phyloP scores from a whole-genome alignment of 805 yeast species.

The Candida bentonensis region DNA sequence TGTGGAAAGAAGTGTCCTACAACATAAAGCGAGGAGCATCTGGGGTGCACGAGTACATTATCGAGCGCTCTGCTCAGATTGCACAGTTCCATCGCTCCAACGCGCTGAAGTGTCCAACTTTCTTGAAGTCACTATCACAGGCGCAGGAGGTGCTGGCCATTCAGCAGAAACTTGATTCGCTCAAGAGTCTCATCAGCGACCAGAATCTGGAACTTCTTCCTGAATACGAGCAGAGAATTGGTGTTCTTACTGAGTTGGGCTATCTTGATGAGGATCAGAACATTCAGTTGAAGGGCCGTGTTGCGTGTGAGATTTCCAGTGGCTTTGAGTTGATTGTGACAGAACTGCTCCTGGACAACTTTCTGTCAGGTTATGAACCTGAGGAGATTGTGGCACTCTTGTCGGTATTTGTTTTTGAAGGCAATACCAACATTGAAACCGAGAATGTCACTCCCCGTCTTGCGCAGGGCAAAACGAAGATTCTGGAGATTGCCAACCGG shows the following conservation, averaged over 20 bases:
- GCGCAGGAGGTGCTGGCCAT: background rate
- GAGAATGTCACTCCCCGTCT: constrained; percentile 58
- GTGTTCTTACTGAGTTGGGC: constrained; percentile 62
- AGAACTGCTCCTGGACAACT: constrained; percentile 80
- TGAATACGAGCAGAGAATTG: constrained; percentile 80
- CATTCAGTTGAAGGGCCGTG: constrained; percentile 74
- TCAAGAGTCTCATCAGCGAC: constrained; percentile 47
- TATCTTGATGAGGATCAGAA: constrained; percentile 67
- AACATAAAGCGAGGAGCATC: background rate
- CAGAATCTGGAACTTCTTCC: constrained; percentile 85
- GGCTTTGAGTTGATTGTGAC: constrained; percentile 61
- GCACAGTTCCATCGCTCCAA: background rate
- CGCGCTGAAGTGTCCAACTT: background rate
- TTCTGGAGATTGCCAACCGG: constrained; percentile 53
- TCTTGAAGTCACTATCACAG: background rate
- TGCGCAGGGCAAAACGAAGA: constrained; percentile 44
- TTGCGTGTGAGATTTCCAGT: constrained; percentile 42
- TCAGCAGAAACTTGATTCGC: background rate
- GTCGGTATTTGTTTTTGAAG: constrained; percentile 89
- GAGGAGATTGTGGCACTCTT: constrained; percentile 93
- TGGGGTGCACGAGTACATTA: background rate
- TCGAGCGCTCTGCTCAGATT: background rate
- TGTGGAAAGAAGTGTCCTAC: background rate
- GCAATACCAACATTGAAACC: constrained; percentile 53
- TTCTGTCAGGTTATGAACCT: constrained; percentile 83